A percentile compares a stretch with the other conserved stretches of the same genome.
phyloP scores from a whole-genome alignment of 176 grass and related monocot species.

The Raddia distichophylla region DNA sequence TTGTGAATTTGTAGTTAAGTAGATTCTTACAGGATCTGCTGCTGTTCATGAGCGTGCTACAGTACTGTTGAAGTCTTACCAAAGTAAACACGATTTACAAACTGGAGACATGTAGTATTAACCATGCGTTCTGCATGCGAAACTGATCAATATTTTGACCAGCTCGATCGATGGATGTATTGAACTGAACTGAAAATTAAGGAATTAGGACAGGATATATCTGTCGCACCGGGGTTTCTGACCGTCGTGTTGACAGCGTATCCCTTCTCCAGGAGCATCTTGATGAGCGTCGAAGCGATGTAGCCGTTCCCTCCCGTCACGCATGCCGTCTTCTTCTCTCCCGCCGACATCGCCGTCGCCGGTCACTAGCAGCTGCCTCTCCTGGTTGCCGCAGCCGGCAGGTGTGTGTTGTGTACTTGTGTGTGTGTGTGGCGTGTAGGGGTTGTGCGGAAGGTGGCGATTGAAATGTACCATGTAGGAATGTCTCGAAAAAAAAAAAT shows the following conservation, averaged over 20 bases:
- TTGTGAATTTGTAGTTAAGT: neutral
- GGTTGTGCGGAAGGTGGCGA: too few species aligned
- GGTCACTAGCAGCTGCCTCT: neutral
- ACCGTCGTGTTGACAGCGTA: conserved; percentile 67
- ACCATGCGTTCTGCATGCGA: too few species aligned
- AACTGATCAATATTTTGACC: neutral
- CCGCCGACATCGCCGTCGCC: conserved; percentile 8
- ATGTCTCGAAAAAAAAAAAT: too few species aligned
- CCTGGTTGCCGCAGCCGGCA: neutral
- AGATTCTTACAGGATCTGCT: too few species aligned
- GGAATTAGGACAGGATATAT: neutral
- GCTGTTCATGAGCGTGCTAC: too few species aligned
- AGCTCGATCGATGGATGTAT: neutral
- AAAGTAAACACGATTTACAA: too few species aligned
- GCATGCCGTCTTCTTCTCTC: conserved; percentile 42
- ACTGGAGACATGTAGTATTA: too few species aligned
- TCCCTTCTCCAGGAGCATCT: conserved; percentile 61
- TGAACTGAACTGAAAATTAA: neutral
- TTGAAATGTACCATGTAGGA: too few species aligned
- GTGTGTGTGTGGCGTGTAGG: too few species aligned
- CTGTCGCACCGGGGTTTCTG: conserved; percentile 55
- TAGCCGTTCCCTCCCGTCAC: conserved; percentile 74
- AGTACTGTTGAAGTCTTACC: too few species aligned
- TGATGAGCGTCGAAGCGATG: conserved; percentile 64
- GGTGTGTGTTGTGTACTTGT: too few species aligned